A percentile compares a stretch with the other conserved stretches of the same genome.
Evolutionary conservation across 306 rosid genomes (phyloP).

Genomic region (Vicia sativa): DNA sequence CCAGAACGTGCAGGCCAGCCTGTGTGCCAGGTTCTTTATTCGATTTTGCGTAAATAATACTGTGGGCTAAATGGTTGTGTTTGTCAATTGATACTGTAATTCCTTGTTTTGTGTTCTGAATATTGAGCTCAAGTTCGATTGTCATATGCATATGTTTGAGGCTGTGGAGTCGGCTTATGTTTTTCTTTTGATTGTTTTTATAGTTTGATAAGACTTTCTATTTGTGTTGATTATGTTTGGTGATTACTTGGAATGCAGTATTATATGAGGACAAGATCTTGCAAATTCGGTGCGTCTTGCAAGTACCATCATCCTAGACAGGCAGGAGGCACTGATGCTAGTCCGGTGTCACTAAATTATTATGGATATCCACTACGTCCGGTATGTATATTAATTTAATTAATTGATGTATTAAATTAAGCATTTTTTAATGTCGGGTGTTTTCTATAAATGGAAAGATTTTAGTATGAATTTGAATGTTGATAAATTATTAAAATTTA

Average conservation of each 20-base stretch:
- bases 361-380: conserved; percentile 67
- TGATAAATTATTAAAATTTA: conserved; percentile 40
- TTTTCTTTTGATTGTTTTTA: conserved; percentile 27
- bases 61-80: conserved; percentile 26
- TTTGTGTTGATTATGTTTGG: conserved; percentile 40
- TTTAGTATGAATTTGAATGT: conserved; percentile 23
- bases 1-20: conserved; percentile 95
- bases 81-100: conserved; percentile 35
- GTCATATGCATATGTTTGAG: conserved; percentile 12
- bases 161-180: conserved; percentile 31
- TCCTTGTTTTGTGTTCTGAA: conserved; percentile 21
- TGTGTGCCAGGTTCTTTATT: conserved; percentile 80
- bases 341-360: conserved; percentile 62
- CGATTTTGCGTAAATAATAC: conserved; percentile 34
- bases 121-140: background rate
- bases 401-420: background rate
- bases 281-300: conserved; percentile 89
- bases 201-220: background rate
- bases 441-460: conserved; percentile 21
- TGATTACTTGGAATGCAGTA: conserved; percentile 60
- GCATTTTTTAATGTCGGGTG: conserved; percentile 1
- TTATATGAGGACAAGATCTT: conserved; percentile 75
- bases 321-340: conserved; percentile 52
- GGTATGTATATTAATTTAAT: conserved; percentile 43
- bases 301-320: conserved; percentile 91